Conservation (phyloP, 257 asterid species). For the Mitragyna speciosa region DNA sequence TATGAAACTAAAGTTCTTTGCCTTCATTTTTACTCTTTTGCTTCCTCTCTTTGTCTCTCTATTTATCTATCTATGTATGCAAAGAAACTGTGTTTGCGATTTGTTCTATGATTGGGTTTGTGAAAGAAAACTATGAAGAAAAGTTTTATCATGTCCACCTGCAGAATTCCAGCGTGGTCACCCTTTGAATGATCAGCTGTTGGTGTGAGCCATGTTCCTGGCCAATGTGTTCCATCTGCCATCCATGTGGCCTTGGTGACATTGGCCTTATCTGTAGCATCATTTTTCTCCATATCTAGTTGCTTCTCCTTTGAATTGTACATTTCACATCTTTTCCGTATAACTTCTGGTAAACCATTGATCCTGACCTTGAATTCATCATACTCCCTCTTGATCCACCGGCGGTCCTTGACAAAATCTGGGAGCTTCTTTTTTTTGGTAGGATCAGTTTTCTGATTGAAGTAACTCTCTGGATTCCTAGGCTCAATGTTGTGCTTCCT, state of each 20-base stretch:
- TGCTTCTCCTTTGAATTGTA: conserved; percentile 64
- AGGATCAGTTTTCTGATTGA: conserved; percentile 75
- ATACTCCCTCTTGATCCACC: conserved; percentile 97
- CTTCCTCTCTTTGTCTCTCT: too few relatives aligned
- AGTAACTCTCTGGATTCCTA: conserved; percentile 93
- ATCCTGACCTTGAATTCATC: conserved; percentile 94
- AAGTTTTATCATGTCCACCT: conserved; percentile 36
- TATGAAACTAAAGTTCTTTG: too few relatives aligned
- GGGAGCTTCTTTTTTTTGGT: conserved; percentile 72
- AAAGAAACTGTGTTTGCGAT: too few relatives aligned
- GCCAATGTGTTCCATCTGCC: conserved; percentile 99
- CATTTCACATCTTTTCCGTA: conserved; percentile 63
- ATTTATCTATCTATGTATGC: too few relatives aligned
- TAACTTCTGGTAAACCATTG: conserved; percentile 78
- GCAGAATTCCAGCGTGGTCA: conserved; percentile 92
- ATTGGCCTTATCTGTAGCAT: conserved; percentile 43
- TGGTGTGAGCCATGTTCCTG: conserved; percentile 81
- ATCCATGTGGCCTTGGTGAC: conserved; percentile 77
- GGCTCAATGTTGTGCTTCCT: conserved; percentile 89
- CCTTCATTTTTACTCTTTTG: too few relatives aligned
- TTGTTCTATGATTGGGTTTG: too few relatives aligned
- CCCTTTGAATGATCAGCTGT: conserved; percentile 74
- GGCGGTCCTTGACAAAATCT: conserved; percentile 89
- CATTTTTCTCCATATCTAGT: conserved; percentile 44
- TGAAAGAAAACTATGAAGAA: not conserved